These are phyloP conservation scores for Aspergillus flavus DNA, from an alignment of 2,329 filamentous ascomycete species.

Conservation along the genomic window DNA sequence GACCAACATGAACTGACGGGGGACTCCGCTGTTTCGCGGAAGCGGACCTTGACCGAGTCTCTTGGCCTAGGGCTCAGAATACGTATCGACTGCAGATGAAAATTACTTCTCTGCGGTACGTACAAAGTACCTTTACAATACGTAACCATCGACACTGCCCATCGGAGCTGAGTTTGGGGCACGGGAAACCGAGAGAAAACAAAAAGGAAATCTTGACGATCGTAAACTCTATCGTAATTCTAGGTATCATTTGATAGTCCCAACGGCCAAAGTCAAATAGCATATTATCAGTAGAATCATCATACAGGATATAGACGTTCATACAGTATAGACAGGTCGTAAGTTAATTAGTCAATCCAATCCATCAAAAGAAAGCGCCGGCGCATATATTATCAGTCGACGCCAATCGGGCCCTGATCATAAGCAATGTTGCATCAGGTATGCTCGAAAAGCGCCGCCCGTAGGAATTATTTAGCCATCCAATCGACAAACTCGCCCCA, in stretches of 20 bases:
- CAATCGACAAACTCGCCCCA: slow-evolving; percentile 43
- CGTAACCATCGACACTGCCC: neutral
- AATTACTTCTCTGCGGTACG: neutral
- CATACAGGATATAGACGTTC: neutral
- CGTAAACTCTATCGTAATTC: neutral
- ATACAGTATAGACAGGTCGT: slow-evolving; percentile 3
- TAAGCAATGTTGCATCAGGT: neutral
- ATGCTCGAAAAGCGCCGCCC: neutral
- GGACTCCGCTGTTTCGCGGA: neutral
- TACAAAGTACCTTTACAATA: neutral
- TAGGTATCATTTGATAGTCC: neutral
- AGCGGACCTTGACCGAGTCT: neutral
- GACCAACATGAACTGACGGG: slow-evolving; percentile 1
- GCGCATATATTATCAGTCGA: slow-evolving; percentile 10
- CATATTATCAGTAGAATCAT: neutral
- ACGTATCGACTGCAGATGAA: neutral
- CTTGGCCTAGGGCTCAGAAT: neutral
- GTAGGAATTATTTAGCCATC: slow-evolving; percentile 27
- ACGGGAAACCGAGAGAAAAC: neutral
- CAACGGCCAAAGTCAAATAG: neutral
- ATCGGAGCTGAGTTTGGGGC: neutral
- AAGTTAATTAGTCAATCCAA: neutral
- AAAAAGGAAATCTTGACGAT: neutral
- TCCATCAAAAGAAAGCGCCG: slow-evolving; percentile 4
- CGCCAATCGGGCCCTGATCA: slow-evolving; percentile 1